Percentiles rank a stretch among this genome's conserved stretches.
These are phyloP conservation scores for Acacia crassicarpa DNA, from an alignment of 306 rosid species.

Conservation along the genomic window DNA sequence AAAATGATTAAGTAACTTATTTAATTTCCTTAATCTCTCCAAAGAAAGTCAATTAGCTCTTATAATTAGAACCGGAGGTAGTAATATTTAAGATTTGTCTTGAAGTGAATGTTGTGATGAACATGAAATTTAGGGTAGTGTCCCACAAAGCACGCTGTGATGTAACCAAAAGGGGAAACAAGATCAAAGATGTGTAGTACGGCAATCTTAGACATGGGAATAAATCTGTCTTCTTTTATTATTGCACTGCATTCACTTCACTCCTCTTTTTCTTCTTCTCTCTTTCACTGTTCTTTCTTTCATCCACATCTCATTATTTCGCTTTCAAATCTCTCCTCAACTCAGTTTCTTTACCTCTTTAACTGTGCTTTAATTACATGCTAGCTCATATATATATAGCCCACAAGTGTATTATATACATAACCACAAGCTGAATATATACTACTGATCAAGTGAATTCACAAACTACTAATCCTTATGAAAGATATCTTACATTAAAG, in stretches of 20 bases:
- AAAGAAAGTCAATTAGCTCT: too few species aligned
- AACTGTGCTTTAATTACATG: background rate
- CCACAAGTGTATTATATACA: too few species aligned
- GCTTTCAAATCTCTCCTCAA: background rate
- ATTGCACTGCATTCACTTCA: background rate
- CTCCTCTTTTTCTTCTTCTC: background rate
- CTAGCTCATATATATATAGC: background rate
- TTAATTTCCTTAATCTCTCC: too few species aligned
- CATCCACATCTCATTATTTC: background rate
- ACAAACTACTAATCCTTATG: too few species aligned
- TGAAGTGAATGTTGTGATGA: background rate
- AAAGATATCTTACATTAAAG: too few species aligned
- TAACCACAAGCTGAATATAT: too few species aligned
- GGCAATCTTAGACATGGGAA: conserved; percentile 1
- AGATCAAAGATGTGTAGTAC: conserved; percentile 22
- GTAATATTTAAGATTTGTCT: background rate
- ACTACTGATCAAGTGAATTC: too few species aligned
- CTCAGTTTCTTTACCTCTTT: background rate
- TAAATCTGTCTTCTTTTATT: conserved; percentile 4
- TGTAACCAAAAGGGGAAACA: conserved; percentile 33
- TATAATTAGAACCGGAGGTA: too few species aligned
- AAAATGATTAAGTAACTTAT: too few species aligned
- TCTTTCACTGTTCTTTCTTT: conserved; percentile 20
- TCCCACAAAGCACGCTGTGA: conserved; percentile 22
- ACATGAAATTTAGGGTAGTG: background rate